These are phyloP conservation scores for Penicillium sp. DNA, from an alignment of 2,329 filamentous ascomycete genomes.

Conservation along the genomic window DNA sequence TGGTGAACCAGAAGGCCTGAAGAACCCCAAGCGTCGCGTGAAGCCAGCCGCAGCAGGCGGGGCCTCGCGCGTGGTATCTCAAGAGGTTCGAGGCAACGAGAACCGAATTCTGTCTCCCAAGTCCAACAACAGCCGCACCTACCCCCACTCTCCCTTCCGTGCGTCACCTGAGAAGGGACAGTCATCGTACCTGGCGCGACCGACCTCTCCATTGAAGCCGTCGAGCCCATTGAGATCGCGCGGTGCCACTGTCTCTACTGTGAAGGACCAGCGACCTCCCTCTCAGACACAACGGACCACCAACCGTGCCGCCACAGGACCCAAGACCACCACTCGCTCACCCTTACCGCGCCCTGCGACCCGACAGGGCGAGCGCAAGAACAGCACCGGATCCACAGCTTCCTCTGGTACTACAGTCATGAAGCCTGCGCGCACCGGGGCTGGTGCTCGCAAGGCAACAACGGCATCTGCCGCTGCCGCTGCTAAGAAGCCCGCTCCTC, in stretches of 20 bases:
- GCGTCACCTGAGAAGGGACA: constrained; percentile 44
- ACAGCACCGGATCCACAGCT: constrained; percentile 40
- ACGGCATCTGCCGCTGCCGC: constrained; percentile 28
- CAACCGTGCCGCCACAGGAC: constrained; percentile 32
- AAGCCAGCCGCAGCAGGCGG: constrained; percentile 43
- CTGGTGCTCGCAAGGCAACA: constrained; percentile 33
- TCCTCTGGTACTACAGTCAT: constrained; percentile 43
- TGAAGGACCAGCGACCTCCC: constrained; percentile 29
- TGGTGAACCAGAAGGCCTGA: constrained; percentile 48
- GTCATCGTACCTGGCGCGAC: constrained; percentile 59
- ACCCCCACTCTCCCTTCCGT: constrained; percentile 59
- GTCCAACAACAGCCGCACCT: constrained; percentile 75
- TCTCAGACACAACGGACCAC: constrained; percentile 34
- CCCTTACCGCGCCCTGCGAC: constrained; percentile 40
- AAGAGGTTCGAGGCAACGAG: constrained; percentile 48
- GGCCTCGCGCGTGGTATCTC: constrained; percentile 44
- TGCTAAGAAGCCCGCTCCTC: constrained; percentile 33
- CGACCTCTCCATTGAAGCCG: constrained; percentile 65
- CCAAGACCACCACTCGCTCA: constrained; percentile 28
- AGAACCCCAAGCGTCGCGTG: constrained; percentile 71
- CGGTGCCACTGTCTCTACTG: constrained; percentile 27
- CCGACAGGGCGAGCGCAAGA: constrained; percentile 42
- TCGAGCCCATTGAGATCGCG: constrained; percentile 42
- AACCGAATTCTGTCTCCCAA: constrained; percentile 75
- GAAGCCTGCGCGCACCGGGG: constrained; percentile 31